Conservation (phyloP, 2,329 filamentous ascomycete species). For the Apiospora arundinis region DNA sequence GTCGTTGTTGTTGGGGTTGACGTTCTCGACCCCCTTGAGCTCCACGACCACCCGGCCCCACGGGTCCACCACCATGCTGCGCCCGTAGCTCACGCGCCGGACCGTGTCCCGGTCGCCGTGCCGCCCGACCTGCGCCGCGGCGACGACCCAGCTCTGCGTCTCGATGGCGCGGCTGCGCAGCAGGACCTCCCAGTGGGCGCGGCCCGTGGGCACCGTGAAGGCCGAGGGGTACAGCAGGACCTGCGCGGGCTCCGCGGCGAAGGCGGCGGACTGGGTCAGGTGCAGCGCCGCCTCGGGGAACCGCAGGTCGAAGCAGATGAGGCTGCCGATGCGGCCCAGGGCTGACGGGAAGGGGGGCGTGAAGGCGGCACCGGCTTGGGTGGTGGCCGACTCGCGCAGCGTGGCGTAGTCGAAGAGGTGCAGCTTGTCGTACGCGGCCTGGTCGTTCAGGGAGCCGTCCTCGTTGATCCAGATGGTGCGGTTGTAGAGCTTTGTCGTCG, state of each 20-base stretch:
- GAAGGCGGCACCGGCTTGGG: conserved; percentile 71
- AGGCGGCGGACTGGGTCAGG: conserved; percentile 55
- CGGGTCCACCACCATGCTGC: conserved; percentile 83
- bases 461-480: conserved; percentile 58
- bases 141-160: conserved; percentile 85
- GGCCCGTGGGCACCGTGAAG: conserved; percentile 86
- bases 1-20: conserved; percentile 42
- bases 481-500: conserved; percentile 53
- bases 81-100: conserved; percentile 82
- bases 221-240: conserved; percentile 87
- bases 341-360: conserved; percentile 74
- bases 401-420: conserved; percentile 81
- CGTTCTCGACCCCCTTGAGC: conserved; percentile 58
- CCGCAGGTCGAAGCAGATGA: conserved; percentile 91
- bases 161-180: conserved; percentile 85
- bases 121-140: conserved; percentile 79
- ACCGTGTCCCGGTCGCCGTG: conserved; percentile 55
- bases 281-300: conserved; percentile 78
- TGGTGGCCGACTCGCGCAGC: conserved; percentile 60
- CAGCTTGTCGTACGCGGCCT: conserved; percentile 77
- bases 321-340: conserved; percentile 76
- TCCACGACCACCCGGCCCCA: conserved; percentile 80
- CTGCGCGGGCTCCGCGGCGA: conserved; percentile 59
- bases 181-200: conserved; percentile 84
- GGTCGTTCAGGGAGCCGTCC: conserved; percentile 48